Base-by-base conservation (phyloP, 129 eudicot genomes). In the Scalesia atractyloides region DNA sequence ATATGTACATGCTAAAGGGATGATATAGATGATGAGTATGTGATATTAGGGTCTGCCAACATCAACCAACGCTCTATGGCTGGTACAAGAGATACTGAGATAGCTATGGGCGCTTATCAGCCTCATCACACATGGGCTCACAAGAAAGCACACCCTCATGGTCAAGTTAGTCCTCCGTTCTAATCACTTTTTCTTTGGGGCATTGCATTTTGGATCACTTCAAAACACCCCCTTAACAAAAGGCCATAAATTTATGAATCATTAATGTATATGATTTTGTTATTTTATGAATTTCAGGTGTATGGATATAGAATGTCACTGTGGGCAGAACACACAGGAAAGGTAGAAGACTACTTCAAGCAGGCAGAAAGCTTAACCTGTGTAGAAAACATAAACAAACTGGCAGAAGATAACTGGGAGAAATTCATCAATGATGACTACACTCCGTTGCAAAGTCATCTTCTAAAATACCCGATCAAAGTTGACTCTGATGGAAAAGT, bases 31-130 rank as follows among this genome's bases (percentile, higher is more conserved):
- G 98, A 92, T 66, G 96, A 92, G 75, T 92, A 92, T 59, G 90
- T 92, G 37, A 85, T 92, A 49, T 16, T 92, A 53, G 98, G 98
- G 22, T 92, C 98, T 33, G 96, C 98, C 73, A 92, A 92, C 57
- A 92, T 92, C 48, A 92, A 92, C 80, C 98, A 92, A 69, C 78
- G 97, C 8, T 94, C 99, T 9, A 87, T 94, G 99, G 97, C 96
- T 65, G 99, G 99, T 66, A 72, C 97, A 51, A 80, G 99, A 83
- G 99, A 94, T 61, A 94, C 99, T 1, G 98, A 94, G 85, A 94
- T 94, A 62, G 99, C 99, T 22, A 88, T 90, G 86, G 99, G 97
- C 0, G 99, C 96, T 68, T 90, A 90, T 76, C 99, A 90, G 59
- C 96, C 93, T 47, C 86, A 90, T 80, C 57, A 88, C 76, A 88